Evolutionary conservation across 148 eudicot genomes (phyloP).

Genomic region (Polygonum aviculare): DNA sequence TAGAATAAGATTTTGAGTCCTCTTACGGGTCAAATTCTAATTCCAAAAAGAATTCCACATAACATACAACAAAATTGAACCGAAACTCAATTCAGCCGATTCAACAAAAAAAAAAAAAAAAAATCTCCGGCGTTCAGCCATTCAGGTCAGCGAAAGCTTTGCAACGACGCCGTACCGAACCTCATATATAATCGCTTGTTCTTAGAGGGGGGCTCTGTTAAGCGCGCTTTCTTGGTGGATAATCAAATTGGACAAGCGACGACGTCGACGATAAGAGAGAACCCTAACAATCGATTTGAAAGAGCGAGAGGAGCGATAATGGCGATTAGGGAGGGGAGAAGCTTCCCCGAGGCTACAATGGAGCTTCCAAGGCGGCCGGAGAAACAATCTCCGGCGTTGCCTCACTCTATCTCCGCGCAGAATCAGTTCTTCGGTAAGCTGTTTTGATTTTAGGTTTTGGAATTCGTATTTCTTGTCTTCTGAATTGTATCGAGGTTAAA

Average conservation of each 20-base stretch:
- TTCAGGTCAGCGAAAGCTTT: too few species aligned
- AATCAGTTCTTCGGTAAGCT: conserved; percentile 7
- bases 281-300: not conserved
- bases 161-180: too few species aligned
- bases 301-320: not conserved
- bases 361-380: not conserved
- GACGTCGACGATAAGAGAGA: not conserved
- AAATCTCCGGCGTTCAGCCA: too few species aligned
- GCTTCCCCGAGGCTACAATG: conserved; percentile 8
- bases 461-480: not conserved
- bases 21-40: not conserved
- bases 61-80: too few species aligned
- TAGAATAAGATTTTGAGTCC: not conserved
- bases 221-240: not conserved
- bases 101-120: too few species aligned
- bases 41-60: not conserved
- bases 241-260: not conserved
- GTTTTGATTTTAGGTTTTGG: not conserved
- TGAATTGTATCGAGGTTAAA: not conserved
- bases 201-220: too few species aligned
- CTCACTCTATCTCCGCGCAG: not conserved
- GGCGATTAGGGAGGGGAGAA: conserved; percentile 11
- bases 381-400: conserved; percentile 1
- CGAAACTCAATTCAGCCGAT: too few species aligned
- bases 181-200: too few species aligned